Evolutionary conservation across 805 yeast genomes (phyloP), one percentile per base, ranked within the genome.

Genomic region (Sugiyamaella valdiviana): DNA sequence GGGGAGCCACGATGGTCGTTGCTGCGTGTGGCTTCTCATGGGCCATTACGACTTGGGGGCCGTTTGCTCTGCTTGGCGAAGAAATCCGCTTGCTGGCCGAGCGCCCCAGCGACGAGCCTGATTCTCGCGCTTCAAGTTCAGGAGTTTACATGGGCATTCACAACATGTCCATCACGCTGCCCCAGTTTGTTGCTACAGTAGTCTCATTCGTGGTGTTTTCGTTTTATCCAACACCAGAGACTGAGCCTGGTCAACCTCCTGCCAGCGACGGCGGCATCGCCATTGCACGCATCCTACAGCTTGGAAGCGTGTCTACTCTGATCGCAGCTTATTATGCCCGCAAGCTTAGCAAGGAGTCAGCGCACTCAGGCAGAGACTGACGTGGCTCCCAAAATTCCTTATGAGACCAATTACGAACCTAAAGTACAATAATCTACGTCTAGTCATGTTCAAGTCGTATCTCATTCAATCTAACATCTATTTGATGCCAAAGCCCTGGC

Each of bases 401-500:
- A n/a, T n/a, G n/a, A n/a, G n/a, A 36, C 10, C n/a, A 6, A 36
- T 36, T 12, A 36, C 10, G 10, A 5, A 36, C 39, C 21, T 26
- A 5, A 10, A n/a, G 32, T 26, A 12, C 32, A 26, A n/a, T 4
- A 26, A 26, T 26, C 32, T 26, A 10, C 32, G 14, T 26, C 32
- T n/a, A n/a, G 9, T 3, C 10, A n/a, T 12, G n/a, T 36, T 6
- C 10, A 10, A 36, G 39, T 16, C 21, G 39, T 36, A 36, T 36
- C 21, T 16, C 21, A 19, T 36, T 12, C 6, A 36, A 15, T 5
- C 19, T n/a, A n/a, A n/a, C 19, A 36, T 21, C 29, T 65, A 84
- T 59, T 76, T 80, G 20, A 86, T 71, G 0, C 93, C 96, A 71
- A 91, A 93, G 1, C 96, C 98, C 52, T 85, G 83, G 52, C 89